Conservation (phyloP, 108 stramenopile species). For the Fragilaria radians region DNA sequence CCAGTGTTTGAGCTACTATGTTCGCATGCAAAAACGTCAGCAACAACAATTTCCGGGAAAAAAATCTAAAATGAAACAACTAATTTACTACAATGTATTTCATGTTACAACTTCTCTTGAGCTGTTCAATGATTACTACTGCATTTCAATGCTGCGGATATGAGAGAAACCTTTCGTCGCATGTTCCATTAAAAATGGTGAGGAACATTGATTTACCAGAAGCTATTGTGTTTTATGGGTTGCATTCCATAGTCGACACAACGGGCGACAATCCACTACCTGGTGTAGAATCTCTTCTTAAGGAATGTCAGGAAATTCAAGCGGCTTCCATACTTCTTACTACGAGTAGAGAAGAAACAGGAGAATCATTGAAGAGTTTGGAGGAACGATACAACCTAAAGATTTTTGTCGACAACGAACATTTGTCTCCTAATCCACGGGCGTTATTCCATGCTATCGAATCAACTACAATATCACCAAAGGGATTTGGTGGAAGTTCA, state of each 20-base stretch:
- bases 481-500: slow-evolving; percentile 73
- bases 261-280: slow-evolving; percentile 23
- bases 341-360: slow-evolving; percentile 13
- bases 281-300: slow-evolving; percentile 39
- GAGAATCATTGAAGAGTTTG: not conserved
- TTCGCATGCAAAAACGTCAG: no score
- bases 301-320: slow-evolving; percentile 58
- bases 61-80: no score
- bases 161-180: no score
- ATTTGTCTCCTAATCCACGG: slow-evolving; percentile 49
- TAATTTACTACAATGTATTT: no score
- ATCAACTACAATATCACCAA: slow-evolving; percentile 50
- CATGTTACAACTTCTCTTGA: no score
- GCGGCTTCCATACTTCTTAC: slow-evolving; percentile 55
- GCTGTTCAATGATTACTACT: no score
- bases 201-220: slow-evolving; percentile 77
- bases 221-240: slow-evolving; percentile 62
- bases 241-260: slow-evolving; percentile 8
- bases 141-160: no score
- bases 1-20: no score
- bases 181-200: no score
- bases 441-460: slow-evolving; percentile 50
- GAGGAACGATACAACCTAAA: not conserved
- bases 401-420: not conserved
- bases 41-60: no score